Conservation (phyloP, 164 flowering plant species). For the Malania oleifera region DNA sequence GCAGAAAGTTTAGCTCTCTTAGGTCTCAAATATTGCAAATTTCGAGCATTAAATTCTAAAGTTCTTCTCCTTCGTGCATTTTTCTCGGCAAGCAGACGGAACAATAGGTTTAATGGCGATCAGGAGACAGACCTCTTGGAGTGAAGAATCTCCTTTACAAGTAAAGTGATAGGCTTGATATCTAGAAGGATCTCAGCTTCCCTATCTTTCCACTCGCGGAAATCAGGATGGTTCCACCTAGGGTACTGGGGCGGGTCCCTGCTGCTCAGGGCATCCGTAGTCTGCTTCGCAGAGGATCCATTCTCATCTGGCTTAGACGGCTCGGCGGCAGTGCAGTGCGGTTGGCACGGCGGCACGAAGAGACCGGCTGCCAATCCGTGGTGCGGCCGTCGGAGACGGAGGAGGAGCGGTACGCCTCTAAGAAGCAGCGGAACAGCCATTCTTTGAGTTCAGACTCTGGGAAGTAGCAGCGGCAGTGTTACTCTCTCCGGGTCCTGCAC, state of each 20-base stretch:
- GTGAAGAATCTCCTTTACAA: constrained; percentile 73
- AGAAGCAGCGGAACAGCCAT: constrained; percentile 44
- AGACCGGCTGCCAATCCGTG: constrained; percentile 11
- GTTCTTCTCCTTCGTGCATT: too few relatives aligned
- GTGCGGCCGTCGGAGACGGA: constrained; percentile 15
- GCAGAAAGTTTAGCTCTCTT: too few relatives aligned
- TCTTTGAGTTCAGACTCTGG: too few relatives aligned
- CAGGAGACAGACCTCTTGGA: constrained; percentile 45
- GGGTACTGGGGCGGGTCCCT: constrained; percentile 22
- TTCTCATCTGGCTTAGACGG: constrained; percentile 15
- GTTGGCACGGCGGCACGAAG: constrained; percentile 8
- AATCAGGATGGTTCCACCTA: constrained; percentile 41
- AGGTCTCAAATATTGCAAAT: too few relatives aligned
- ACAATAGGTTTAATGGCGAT: not conserved
- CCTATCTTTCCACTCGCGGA: constrained; percentile 56
- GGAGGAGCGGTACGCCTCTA: constrained; percentile 29
- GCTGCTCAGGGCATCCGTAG: constrained; percentile 7
- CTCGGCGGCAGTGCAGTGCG: constrained; percentile 18
- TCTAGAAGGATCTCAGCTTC: constrained; percentile 64
- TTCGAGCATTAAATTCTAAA: too few relatives aligned
- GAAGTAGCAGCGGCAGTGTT: too few relatives aligned
- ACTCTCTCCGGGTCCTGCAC: too few relatives aligned
- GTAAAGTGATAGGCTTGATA: constrained; percentile 44
- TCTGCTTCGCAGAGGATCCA: constrained; percentile 10
- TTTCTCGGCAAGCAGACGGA: not conserved